Evolutionary conservation across 306 rosid species (phyloP).

Genomic region (Ammopiptanthus mongolicus): DNA sequence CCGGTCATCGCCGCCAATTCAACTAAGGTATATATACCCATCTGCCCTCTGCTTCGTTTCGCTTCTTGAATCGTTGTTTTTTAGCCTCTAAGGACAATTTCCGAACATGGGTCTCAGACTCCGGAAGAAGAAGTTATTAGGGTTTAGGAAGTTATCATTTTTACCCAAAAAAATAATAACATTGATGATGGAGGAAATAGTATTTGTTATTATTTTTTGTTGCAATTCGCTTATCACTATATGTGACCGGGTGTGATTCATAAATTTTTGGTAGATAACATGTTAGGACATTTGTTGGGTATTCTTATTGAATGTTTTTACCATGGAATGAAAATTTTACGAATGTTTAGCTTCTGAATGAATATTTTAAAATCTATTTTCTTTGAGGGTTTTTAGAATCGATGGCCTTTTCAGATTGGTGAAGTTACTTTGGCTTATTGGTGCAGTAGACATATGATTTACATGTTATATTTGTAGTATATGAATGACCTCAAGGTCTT

Average conservation of each 20-base stretch:
- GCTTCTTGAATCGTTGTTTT: slow-evolving; percentile 7
- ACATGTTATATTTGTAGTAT: background rate
- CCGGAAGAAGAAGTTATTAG: background rate
- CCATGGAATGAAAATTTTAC: background rate
- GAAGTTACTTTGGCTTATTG: background rate
- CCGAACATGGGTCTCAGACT: background rate
- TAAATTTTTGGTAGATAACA: background rate
- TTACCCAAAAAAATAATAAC: background rate
- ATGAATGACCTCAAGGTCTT: background rate
- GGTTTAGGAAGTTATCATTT: slow-evolving; percentile 25
- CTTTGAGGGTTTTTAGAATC: background rate
- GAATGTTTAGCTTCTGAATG: background rate
- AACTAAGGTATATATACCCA: slow-evolving; percentile 39
- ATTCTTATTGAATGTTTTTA: background rate
- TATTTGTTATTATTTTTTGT: background rate
- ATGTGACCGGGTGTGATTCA: too few species aligned
- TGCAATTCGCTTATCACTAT: too few species aligned
- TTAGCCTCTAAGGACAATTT: background rate
- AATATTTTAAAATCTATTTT: background rate
- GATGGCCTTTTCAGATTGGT: background rate
- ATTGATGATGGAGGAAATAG: background rate
- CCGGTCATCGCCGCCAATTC: slow-evolving; percentile 45
- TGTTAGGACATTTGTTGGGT: background rate
- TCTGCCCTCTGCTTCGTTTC: background rate
- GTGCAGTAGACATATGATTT: background rate